Conservation (phyloP, 306 rosid genomes). For the Morella rubra region DNA sequence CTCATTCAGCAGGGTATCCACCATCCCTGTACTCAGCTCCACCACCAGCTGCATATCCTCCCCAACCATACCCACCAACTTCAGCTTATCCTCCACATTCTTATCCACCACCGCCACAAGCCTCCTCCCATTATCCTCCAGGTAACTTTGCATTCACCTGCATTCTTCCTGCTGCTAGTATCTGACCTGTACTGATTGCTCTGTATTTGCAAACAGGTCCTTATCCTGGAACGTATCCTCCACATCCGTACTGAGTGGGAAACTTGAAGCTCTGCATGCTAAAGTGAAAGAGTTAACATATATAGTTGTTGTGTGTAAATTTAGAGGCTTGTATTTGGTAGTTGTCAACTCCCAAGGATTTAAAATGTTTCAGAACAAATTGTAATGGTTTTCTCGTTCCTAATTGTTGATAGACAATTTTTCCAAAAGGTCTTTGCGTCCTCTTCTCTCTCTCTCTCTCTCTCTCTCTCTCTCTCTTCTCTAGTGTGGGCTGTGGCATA, state of each 20-base stretch:
- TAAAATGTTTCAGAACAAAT: background rate
- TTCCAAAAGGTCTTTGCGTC: background rate
- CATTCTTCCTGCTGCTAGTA: background rate
- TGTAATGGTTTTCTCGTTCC: background rate
- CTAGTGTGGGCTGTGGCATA: background rate
- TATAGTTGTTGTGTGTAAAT: background rate
- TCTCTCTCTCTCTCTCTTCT: background rate
- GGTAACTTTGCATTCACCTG: slow-evolving; percentile 30
- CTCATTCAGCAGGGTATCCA: slow-evolving; percentile 32
- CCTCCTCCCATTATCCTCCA: slow-evolving; percentile 47
- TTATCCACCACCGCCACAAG: slow-evolving; percentile 53
- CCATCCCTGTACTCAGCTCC: slow-evolving; percentile 25
- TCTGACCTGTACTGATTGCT: background rate
- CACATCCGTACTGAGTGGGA: slow-evolving; percentile 55
- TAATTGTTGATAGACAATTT: background rate
- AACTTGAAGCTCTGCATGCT: background rate
- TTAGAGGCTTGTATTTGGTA: background rate
- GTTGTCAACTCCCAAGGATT: no score
- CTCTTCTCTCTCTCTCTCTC: no score
- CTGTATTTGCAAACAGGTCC: slow-evolving; percentile 31
- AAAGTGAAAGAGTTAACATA: background rate
- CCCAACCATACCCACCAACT: slow-evolving; percentile 14
- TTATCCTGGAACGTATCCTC: slow-evolving; percentile 64
- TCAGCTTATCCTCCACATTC: slow-evolving; percentile 28
- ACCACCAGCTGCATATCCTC: slow-evolving; percentile 16